Base-by-base conservation (phyloP, 768 basidiomycete genomes). In the Suillus tomentosus region DNA sequence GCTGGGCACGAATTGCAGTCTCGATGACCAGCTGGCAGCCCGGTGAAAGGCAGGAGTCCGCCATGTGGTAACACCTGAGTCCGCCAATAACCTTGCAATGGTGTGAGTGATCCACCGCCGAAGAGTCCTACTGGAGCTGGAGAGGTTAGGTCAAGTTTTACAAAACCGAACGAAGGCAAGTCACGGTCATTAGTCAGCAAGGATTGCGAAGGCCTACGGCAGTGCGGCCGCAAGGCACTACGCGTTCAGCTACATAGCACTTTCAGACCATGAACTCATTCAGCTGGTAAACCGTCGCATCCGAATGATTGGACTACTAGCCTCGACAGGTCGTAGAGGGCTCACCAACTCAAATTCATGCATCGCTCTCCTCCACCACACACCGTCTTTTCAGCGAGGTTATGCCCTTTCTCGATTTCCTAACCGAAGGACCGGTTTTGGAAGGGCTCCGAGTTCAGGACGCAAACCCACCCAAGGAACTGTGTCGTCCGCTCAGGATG, bases 371-470 rank as follows among this genome's bases (percentile, higher is more conserved):
- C 22, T 58, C 5, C 39, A 42, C 13, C 56, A 15, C 4, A 22
- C 56, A 19, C 56, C 11, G 19, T 58, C 17, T 58, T 58, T 58
- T 58, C 54, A 39, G 65, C 70, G 83, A 42, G 53, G 65, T 5
- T 87, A 84, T 70, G 80, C 83, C 6, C 69, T 84, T 19, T 87
- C 86, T 47, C 81, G 87, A 48, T 85, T 85, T 70, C 76, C 85
- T 2, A 76, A 79, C 24, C 79, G 77, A 51, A 64, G 67, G 13
- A 76, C 79, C 51, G 85, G 86, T 34, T 73, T 70, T 48, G 74
- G 78, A 15, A 74, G 78, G 59, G 54, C 45, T 10, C 43, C 19
- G 19, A 45, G 57, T n/a, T 58, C 64, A 19, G 65, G 73, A 57
- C 40, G 55, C 59, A 40, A 43, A 19, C 39, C 64, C 19, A 13